Conservation (phyloP, 257 asterid genomes). For the Solanum ossicruentum region DNA sequence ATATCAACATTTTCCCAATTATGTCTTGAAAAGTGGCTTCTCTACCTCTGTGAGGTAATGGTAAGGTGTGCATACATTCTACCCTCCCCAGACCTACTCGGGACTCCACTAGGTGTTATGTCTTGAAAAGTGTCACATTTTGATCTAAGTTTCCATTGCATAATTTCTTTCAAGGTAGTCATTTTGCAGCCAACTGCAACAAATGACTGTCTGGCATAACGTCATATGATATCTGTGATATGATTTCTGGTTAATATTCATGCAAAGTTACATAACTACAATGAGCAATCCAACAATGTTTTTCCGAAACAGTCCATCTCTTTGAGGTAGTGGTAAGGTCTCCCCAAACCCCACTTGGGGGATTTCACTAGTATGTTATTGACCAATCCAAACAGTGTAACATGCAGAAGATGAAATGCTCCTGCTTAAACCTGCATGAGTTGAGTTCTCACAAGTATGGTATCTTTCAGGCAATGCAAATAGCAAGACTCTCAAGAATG, state of each 20-base stretch:
- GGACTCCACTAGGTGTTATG: not conserved
- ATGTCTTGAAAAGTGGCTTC: not conserved
- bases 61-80: too few relatives aligned
- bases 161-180: not conserved
- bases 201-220: not conserved
- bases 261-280: not conserved
- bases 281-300: not conserved
- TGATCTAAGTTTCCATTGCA: not conserved
- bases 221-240: not conserved
- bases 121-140: not conserved
- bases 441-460: not conserved
- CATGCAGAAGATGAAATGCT: not conserved
- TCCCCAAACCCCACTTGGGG: too few relatives aligned
- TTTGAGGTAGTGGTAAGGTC: too few relatives aligned
- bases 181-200: not conserved
- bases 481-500: constrained; percentile 22
- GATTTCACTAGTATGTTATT: too few relatives aligned
- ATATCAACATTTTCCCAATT: not conserved
- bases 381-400: not conserved
- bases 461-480: constrained; percentile 7
- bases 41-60: too few relatives aligned
- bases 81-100: too few relatives aligned
- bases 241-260: not conserved
- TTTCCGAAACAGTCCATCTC: too few relatives aligned
- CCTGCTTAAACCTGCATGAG: not conserved